These are phyloP conservation scores for Coleophoma cylindrospora DNA, from an alignment of 2,329 filamentous ascomycete genomes.

Conservation along the genomic window DNA sequence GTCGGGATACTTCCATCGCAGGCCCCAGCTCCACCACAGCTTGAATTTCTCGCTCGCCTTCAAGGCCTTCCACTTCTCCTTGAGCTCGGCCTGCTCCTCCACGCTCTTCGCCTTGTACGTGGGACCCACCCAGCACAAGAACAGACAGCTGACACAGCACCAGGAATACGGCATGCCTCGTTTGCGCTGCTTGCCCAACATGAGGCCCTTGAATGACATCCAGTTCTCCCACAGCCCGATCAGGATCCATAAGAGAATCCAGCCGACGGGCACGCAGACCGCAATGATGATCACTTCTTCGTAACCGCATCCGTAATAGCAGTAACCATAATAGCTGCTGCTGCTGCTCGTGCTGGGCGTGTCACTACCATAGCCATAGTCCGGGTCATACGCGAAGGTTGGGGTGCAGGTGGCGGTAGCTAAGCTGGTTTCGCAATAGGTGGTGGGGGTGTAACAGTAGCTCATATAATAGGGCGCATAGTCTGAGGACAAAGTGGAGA, in stretches of 20 bases:
- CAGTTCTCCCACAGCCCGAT: conserved; percentile 13
- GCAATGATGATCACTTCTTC: conserved; percentile 6
- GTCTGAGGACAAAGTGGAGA: conserved; percentile 4
- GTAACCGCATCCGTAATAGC: conserved; percentile 2
- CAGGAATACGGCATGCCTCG: conserved; percentile 14
- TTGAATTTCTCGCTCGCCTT: conserved; percentile 10
- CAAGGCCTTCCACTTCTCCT: conserved; percentile 12
- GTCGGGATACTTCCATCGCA: conserved; percentile 17
- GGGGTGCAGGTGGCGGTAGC: conserved; percentile 6
- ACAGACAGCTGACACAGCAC: conserved; percentile 13
- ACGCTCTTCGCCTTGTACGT: conserved; percentile 15
- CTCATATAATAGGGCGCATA: conserved; percentile 7
- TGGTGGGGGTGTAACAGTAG: conserved; percentile 12
- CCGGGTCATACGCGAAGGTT: conserved; percentile 3
- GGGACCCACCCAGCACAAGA: conserved; percentile 13
- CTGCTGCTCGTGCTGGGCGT: not conserved
- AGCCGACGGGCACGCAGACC: conserved; percentile 10
- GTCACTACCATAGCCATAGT: not conserved
- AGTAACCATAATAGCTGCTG: not conserved
- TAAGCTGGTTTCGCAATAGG: conserved; percentile 2
- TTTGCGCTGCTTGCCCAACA: conserved; percentile 14
- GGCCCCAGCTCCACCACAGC: conserved; percentile 17
- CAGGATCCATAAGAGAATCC: conserved; percentile 11
- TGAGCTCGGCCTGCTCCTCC: conserved; percentile 12
- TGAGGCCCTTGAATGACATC: conserved; percentile 16